Evolutionary conservation across 306 rosid species (phyloP), one percentile per base, ranked within the genome.

Genomic region (Hylodesmum podocarpum): DNA sequence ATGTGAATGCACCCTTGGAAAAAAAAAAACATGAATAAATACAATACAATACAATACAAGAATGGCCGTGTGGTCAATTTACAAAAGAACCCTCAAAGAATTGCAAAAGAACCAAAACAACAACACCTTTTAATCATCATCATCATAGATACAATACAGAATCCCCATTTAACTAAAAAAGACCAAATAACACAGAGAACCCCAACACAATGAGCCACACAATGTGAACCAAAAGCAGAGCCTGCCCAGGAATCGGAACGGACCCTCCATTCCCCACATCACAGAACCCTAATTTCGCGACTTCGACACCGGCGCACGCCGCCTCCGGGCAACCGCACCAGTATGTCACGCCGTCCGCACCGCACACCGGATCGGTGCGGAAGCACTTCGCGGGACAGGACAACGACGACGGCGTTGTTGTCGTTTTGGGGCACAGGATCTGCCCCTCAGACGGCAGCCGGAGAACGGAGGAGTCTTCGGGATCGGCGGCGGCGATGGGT

Each of bases 301-400:
- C 99, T 29, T 84, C 80, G 2, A 71, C 82, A 1, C 97, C 92
- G 4, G 92, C 87, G 62, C 97, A 95, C 1, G 87, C 87, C 0
- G 97, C 97, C 25, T 92, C 98, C 1, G 88, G 83, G 75, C 97
- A 94, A 3, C 98, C 98, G 31, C 97, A 92, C 99, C 97, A 95
- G 75, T 95, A 95, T 9, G 96, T 92, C 6, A 90, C 84, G 47
- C 97, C 96, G 76, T 92, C 91, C 0, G 64, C 91, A 8, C 97
- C 97, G 73, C 99, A 95, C 1, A 92, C 99, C 0, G 97, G 97
- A 19, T 89, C 89, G 9, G 97, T 71, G 5, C 90, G 81, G 39
- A 95, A 95, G 85, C 99, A 95, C 41, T 80, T 92, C 1, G 91
- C 84, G 1, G 99, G 97, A 27, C 99, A 95, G 1, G 78, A 78